Evolutionary conservation across 352 stramenopile genomes (phyloP).

Genomic region (Globisporangium apiculatum): DNA sequence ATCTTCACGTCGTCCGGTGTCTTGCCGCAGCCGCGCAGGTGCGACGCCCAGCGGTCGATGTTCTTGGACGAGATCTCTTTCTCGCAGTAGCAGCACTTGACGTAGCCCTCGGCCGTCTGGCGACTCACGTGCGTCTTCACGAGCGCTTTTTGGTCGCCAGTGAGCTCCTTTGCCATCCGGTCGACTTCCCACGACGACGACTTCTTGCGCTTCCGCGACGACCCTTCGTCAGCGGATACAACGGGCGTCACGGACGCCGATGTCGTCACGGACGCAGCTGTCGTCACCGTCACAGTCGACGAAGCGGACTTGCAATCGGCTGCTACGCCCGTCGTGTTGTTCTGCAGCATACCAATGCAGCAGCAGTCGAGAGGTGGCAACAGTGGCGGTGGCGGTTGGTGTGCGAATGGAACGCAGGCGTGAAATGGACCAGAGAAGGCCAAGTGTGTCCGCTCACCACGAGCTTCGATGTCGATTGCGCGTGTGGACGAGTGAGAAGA

Average conservation of each 20-base stretch:
- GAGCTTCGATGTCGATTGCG: no score
- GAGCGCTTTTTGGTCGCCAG: conserved; percentile 59
- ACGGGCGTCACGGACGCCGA: background rate
- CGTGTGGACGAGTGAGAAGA: no score
- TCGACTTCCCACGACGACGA: background rate
- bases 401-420: no score
- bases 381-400: no score
- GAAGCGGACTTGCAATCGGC: background rate
- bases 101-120: conserved; percentile 40
- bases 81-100: conserved; percentile 80
- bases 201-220: conserved; percentile 8
- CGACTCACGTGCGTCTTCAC: conserved; percentile 73
- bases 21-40: conserved; percentile 69
- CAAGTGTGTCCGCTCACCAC: no score
- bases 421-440: no score
- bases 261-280: conserved; percentile 1
- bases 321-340: no score
- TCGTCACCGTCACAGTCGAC: no score
- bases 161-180: conserved; percentile 54
- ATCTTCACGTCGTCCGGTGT: conserved; percentile 70
- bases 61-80: conserved; percentile 85
- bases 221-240: no score
- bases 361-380: no score
- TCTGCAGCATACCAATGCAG: no score
- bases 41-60: conserved; percentile 76